Conservation (phyloP, 1,284 basidiomycete species). For the Apiotrichum veenhuisii region DNA sequence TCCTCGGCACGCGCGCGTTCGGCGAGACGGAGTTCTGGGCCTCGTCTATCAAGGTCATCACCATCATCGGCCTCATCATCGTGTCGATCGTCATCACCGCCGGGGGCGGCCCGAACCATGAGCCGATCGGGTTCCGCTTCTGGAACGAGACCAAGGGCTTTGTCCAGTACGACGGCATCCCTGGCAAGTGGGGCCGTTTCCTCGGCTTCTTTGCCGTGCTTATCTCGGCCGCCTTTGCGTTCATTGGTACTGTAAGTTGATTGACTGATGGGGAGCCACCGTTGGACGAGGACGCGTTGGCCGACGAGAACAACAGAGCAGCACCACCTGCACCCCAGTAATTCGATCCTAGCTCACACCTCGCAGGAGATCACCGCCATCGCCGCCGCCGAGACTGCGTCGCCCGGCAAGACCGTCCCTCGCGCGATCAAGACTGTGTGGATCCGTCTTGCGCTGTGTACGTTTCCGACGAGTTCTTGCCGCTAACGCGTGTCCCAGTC, state of each 20-base stretch:
- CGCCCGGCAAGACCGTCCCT: constrained; percentile 69
- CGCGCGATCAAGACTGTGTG: constrained; percentile 73
- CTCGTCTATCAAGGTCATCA: constrained; percentile 71
- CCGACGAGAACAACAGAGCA: no score
- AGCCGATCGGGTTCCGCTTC: constrained; percentile 50
- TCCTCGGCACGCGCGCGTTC: constrained; percentile 25
- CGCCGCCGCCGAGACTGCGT: constrained; percentile 51
- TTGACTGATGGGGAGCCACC: no score
- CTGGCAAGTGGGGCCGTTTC: constrained; percentile 50
- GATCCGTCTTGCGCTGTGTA: constrained; percentile 54
- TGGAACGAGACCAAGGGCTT: constrained; percentile 52
- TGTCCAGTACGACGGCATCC: constrained; percentile 47
- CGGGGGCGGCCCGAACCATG: constrained; percentile 49
- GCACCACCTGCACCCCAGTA: no score
- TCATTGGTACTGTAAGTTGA: constrained; percentile 20
- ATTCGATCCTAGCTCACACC: neutral
- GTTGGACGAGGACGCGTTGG: no score
- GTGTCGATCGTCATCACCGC: constrained; percentile 62
- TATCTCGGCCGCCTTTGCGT: constrained; percentile 15
- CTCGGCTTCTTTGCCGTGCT: constrained; percentile 23
- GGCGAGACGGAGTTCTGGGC: constrained; percentile 50
- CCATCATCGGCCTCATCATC: constrained; percentile 58
- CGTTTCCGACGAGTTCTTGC: constrained; percentile 26
- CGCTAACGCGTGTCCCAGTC: constrained; percentile 39
- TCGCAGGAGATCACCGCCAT: constrained; percentile 46